phyloP scores from a whole-genome alignment of 2,329 filamentous ascomycete genomes.

The Aspergillus vadensis region DNA sequence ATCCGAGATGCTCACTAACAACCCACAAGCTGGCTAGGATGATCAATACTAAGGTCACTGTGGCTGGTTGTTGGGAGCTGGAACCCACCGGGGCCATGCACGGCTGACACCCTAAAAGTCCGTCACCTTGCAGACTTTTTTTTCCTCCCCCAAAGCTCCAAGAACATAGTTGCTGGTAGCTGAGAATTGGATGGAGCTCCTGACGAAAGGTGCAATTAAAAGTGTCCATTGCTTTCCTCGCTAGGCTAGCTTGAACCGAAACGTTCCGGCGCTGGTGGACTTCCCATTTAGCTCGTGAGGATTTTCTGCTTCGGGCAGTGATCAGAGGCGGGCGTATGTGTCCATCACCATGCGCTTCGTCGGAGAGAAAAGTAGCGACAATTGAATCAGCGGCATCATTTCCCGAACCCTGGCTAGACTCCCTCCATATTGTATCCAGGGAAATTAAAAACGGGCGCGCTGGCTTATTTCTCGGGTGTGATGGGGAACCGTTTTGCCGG shows the following conservation, averaged over 20 bases:
- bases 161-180: background rate
- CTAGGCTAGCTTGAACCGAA: constrained; percentile 17
- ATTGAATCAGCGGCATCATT: constrained; percentile 12
- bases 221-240: constrained; percentile 15
- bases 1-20: constrained; percentile 11
- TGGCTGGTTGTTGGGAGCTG: background rate
- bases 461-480: background rate
- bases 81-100: constrained; percentile 10
- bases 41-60: constrained; percentile 3
- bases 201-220: constrained; percentile 14
- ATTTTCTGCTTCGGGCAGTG: constrained; percentile 27
- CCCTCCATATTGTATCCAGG: background rate
- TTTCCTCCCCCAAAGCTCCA: background rate
- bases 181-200: constrained; percentile 10
- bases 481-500: background rate
- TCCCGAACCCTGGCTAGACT: constrained; percentile 5
- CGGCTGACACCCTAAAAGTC: constrained; percentile 12
- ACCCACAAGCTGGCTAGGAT: constrained; percentile 9
- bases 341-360: constrained; percentile 19
- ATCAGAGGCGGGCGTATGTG: constrained; percentile 23
- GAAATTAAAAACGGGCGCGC: constrained; percentile 1
- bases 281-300: constrained; percentile 18
- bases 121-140: constrained; percentile 1
- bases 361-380: constrained; percentile 16
- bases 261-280: constrained; percentile 17